phyloP scores from a whole-genome alignment of 164 flowering plant species.

The Berberis thunbergii region DNA sequence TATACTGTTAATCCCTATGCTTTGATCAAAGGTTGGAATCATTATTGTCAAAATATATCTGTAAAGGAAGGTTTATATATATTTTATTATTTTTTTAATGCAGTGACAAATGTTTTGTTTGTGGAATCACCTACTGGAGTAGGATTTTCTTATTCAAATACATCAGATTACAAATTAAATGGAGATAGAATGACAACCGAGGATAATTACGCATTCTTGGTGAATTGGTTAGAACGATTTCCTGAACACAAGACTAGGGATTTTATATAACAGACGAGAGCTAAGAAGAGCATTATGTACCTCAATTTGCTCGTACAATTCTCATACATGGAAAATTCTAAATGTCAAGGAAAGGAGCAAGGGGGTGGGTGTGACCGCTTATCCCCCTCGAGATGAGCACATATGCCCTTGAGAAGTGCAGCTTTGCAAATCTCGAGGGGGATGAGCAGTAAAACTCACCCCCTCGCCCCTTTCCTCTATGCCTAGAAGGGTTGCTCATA shows the following conservation, averaged over 20 bases:
- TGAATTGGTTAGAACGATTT: conserved; percentile 26
- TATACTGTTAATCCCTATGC: conserved; percentile 14
- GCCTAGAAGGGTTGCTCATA: too few relatives aligned
- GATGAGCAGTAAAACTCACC: too few relatives aligned
- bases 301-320: conserved; percentile 62
- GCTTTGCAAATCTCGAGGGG: too few relatives aligned
- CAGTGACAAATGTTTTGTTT: conserved; percentile 34
- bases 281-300: conserved; percentile 23
- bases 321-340: conserved; percentile 8
- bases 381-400: too few relatives aligned
- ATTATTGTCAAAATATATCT: neutral
- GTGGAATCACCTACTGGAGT: conserved; percentile 37
- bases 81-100: neutral
- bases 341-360: too few relatives aligned
- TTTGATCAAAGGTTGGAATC: conserved; percentile 24
- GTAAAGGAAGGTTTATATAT: neutral
- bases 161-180: conserved; percentile 14
- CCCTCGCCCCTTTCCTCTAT: too few relatives aligned
- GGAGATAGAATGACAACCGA: conserved; percentile 25
- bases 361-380: too few relatives aligned
- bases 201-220: conserved; percentile 17
- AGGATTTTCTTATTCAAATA: conserved; percentile 30
- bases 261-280: conserved; percentile 27
- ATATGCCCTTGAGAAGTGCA: too few relatives aligned
- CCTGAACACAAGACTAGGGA: conserved; percentile 29